Conservation (phyloP, 176 grass and related monocot genomes). For the Urochloa ruziziensis region DNA sequence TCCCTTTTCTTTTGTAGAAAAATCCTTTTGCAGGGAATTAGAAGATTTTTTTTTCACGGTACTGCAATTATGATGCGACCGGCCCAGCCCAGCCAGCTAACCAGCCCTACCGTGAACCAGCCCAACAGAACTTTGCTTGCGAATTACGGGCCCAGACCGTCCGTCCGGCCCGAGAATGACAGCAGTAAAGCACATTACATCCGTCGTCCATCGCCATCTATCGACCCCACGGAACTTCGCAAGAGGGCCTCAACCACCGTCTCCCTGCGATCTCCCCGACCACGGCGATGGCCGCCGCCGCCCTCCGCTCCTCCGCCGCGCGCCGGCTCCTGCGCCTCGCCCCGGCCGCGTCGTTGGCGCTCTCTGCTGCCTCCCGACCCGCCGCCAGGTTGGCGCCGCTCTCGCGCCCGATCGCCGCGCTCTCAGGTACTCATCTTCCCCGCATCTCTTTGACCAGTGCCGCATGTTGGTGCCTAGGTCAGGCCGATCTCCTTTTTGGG, state of each 20-base stretch:
- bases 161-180: neutral
- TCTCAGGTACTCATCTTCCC: slow-evolving; percentile 31
- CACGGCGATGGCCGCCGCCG: slow-evolving; percentile 54
- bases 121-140: neutral
- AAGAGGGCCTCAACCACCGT: neutral
- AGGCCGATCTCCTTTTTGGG: neutral
- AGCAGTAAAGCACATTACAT: neutral
- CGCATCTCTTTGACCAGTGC: neutral
- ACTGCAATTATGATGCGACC: neutral
- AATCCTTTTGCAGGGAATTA: neutral
- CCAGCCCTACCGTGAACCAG: neutral
- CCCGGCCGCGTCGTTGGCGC: slow-evolving; percentile 16
- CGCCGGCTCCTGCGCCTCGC: slow-evolving; percentile 39
- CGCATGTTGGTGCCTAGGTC: neutral
- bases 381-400: slow-evolving; percentile 16
- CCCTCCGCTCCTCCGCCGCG: slow-evolving; percentile 55
- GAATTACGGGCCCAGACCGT: neutral
- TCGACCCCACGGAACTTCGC: neutral
- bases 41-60: too few relatives aligned
- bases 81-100: neutral
- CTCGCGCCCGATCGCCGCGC: slow-evolving; percentile 37
- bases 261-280: slow-evolving; percentile 28
- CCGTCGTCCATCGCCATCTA: neutral
- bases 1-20: neutral
- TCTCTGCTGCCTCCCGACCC: slow-evolving; percentile 34